Percentiles rank a stretch among this genome's conserved stretches.
phyloP scores from a whole-genome alignment of 2,329 filamentous ascomycete species.

The Aspergillus quadricinctus region DNA sequence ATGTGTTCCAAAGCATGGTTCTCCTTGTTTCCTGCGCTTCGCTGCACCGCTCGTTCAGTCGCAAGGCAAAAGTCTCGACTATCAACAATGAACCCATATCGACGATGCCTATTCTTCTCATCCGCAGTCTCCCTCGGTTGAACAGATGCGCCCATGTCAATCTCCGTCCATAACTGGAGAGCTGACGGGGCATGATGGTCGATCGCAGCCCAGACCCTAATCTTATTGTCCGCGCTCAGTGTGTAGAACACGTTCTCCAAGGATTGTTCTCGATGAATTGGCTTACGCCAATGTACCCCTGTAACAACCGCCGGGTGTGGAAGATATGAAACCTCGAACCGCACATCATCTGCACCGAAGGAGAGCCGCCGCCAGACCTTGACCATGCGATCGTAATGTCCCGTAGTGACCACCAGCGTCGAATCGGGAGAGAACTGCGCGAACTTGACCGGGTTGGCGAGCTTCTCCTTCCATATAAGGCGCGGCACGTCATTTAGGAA shows the following conservation, averaged over 20 bases:
- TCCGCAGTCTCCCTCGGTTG: constrained; percentile 49
- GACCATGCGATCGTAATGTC: constrained; percentile 72
- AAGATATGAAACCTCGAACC: constrained; percentile 88
- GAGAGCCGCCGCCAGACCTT: constrained; percentile 90
- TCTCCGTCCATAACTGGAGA: constrained; percentile 72
- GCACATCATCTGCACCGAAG: constrained; percentile 75
- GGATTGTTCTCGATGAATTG: constrained; percentile 70
- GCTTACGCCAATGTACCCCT: constrained; percentile 77
- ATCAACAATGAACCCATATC: constrained; percentile 78
- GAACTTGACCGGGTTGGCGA: constrained; percentile 69
- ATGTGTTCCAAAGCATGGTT: constrained; percentile 76
- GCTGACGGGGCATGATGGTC: constrained; percentile 68
- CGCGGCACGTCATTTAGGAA: constrained; percentile 44
- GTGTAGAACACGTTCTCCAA: constrained; percentile 88
- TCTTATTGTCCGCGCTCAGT: constrained; percentile 71
- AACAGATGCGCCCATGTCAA: constrained; percentile 72
- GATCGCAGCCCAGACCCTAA: constrained; percentile 78
- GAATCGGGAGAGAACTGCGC: constrained; percentile 83
- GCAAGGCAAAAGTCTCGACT: constrained; percentile 73
- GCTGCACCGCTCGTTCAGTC: constrained; percentile 70
- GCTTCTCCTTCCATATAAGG: constrained; percentile 66
- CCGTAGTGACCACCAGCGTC: constrained; percentile 76
- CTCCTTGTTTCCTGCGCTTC: constrained; percentile 55
- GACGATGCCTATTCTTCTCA: constrained; percentile 39
- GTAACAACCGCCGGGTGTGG: constrained; percentile 80